Evolutionary conservation across 2,329 filamentous ascomycete species (phyloP), one percentile per base, ranked within the genome.

Genomic region (Hypoxylon sp.): DNA sequence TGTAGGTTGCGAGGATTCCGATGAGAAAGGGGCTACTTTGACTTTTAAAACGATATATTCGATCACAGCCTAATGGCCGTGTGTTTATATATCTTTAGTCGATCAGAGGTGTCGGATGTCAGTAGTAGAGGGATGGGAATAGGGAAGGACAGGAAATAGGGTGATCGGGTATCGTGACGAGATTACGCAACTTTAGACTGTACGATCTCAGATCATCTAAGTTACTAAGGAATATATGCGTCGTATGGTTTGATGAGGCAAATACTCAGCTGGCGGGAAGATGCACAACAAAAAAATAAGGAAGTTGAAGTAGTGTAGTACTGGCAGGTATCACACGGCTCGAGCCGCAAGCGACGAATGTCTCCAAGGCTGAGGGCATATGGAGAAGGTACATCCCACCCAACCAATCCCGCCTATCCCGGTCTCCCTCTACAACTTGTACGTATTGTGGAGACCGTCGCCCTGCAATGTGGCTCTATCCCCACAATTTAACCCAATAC

Each of bases 271-370:
- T 25, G 28, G 23, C 50, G 43, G 30, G 30, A 32, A 60, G 11
- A 34, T 52, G 48, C 46, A 30, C 49, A 19, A 48, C 17, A 23
- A 13, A 43, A 32, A 43, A 2, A 25, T 38, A 17, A 34, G 46
- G 25, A 28, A 23, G 49, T 51, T 25, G 32, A n/a, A 32, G 51
- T 46, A 51, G 23, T 32, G 60, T 60, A 63, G 46, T 25, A 64
- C 41, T 25, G 36, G 30, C 48, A 25, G 57, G 46, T 60, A 46
- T 53, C 46, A 64, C 34, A 41, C 32, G 36, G 28, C 59, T 49
- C 52, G 49, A 67, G 59, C 64, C 53, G 64, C 64, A 65, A 51
- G 34, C 52, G 36, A 63, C 46, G 46, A 30, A 56, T 28, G 2
- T 60, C 50, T 60, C 55, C 49, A 64, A 52, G 53, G 53, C 53